A percentile compares a stretch with the other conserved stretches of the same genome.
Conservation (phyloP, 148 eudicot species). For the Mesembryanthemum crystallinum region DNA sequence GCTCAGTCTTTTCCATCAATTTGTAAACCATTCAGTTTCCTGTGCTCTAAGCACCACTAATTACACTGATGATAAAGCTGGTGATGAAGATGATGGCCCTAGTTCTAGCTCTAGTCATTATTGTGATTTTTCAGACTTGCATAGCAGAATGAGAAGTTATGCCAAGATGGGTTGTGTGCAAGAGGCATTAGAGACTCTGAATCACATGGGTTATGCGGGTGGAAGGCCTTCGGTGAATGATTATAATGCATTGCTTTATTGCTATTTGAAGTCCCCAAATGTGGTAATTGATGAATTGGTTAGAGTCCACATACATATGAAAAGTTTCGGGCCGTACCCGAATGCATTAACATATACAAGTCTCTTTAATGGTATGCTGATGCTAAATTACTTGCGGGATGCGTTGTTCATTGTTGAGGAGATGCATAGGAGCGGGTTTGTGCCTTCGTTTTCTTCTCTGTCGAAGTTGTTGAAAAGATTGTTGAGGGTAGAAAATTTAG, state of each 20-base stretch:
- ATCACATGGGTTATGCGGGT: conserved; percentile 29
- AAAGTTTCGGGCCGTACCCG: conserved; percentile 41
- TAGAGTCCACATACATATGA: conserved; percentile 36
- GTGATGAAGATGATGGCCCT: no score
- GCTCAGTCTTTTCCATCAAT: conserved; percentile 12
- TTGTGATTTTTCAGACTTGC: conserved; percentile 29
- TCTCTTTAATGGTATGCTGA: conserved; percentile 49
- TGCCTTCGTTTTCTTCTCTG: conserved; percentile 44
- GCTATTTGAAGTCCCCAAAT: conserved; percentile 40
- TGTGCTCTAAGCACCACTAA: conserved; percentile 25
- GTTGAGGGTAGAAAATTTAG: conserved; percentile 31
- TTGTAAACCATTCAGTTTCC: conserved; percentile 25
- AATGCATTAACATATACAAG: conserved; percentile 44
- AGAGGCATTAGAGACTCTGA: conserved; percentile 40
- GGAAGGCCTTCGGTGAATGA: conserved; percentile 48
- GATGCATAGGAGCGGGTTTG: conserved; percentile 46
- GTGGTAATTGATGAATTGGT: conserved; percentile 33
- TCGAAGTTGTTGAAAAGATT: conserved; percentile 42
- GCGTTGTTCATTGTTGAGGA: conserved; percentile 36
- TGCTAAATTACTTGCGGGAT: conserved; percentile 24
- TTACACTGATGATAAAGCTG: conserved; percentile 16
- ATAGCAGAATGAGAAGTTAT: conserved; percentile 34
- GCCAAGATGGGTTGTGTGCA: conserved; percentile 42
- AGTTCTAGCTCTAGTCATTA: conserved; percentile 21
- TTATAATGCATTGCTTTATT: conserved; percentile 48